Conservation (phyloP, 495 filamentous ascomycete species). For the Penicillium canariense region DNA sequence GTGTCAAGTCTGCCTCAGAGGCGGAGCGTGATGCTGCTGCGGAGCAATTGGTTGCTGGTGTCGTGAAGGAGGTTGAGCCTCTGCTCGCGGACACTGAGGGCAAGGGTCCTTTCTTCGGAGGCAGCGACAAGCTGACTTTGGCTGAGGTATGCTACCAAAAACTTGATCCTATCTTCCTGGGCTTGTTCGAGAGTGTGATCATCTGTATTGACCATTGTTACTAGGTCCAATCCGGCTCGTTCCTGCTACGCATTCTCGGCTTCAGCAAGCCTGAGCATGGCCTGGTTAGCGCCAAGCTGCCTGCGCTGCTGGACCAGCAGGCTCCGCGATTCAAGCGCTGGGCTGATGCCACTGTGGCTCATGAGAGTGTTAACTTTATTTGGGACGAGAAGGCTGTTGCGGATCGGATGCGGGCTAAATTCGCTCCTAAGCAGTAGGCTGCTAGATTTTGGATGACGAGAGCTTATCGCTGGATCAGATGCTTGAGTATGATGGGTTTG, state of each 20-base stretch:
- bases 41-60: slow-evolving; percentile 42
- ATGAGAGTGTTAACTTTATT: slow-evolving; percentile 67
- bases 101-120: slow-evolving; percentile 78
- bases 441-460: not conserved
- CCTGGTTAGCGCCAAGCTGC: slow-evolving; percentile 50
- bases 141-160: slow-evolving; percentile 62
- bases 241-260: slow-evolving; percentile 57
- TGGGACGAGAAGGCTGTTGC: slow-evolving; percentile 47
- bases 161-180: not conserved
- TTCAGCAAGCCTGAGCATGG: slow-evolving; percentile 49
- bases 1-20: slow-evolving; percentile 37
- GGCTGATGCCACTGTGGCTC: slow-evolving; percentile 57
- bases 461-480: slow-evolving; percentile 3
- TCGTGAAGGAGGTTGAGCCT: slow-evolving; percentile 75
- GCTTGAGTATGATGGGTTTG: not conserved
- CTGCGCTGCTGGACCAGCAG: slow-evolving; percentile 46
- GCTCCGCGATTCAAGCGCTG: slow-evolving; percentile 67
- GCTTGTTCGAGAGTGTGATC: not conserved
- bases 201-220: not conserved
- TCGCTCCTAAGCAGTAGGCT: slow-evolving; percentile 27
- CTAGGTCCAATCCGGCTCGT: slow-evolving; percentile 65
- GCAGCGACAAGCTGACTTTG: slow-evolving; percentile 67
- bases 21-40: slow-evolving; percentile 38
- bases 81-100: slow-evolving; percentile 49
- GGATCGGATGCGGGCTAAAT: slow-evolving; percentile 23